Conservation (phyloP, 2,329 filamentous ascomycete genomes). For the Rhynchosporium graminicola region DNA sequence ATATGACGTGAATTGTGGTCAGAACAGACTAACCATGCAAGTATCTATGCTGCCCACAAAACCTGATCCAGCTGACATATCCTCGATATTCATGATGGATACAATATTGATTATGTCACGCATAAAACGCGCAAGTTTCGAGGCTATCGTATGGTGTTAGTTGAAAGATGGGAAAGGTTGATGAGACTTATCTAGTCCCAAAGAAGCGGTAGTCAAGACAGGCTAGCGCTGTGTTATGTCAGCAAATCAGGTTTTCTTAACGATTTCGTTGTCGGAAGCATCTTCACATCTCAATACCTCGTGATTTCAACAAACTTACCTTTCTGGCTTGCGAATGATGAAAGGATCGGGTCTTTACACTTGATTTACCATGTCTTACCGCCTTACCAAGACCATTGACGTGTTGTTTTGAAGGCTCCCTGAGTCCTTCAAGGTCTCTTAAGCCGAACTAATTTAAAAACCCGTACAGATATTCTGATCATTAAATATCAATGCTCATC, state of each 20-base stretch:
- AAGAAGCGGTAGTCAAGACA: background rate
- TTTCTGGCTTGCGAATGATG: background rate
- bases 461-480: no score
- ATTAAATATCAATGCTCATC: no score
- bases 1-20: background rate
- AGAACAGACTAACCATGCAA: background rate
- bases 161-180: background rate
- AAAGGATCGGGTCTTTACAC: background rate
- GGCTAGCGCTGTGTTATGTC: background rate
- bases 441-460: background rate
- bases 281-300: background rate
- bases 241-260: background rate
- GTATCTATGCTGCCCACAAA: background rate
- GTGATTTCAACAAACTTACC: background rate
- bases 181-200: background rate
- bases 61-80: background rate
- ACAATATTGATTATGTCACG: background rate
- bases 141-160: background rate
- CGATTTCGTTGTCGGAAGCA: slow-evolving; percentile 3
- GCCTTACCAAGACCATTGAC: no score
- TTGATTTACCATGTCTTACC: background rate
- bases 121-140: background rate
- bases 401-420: no score
- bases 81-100: background rate
- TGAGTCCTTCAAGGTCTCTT: background rate